Evolutionary conservation across 257 asterid genomes (phyloP).

Genomic region (Penstemon davidsonii): DNA sequence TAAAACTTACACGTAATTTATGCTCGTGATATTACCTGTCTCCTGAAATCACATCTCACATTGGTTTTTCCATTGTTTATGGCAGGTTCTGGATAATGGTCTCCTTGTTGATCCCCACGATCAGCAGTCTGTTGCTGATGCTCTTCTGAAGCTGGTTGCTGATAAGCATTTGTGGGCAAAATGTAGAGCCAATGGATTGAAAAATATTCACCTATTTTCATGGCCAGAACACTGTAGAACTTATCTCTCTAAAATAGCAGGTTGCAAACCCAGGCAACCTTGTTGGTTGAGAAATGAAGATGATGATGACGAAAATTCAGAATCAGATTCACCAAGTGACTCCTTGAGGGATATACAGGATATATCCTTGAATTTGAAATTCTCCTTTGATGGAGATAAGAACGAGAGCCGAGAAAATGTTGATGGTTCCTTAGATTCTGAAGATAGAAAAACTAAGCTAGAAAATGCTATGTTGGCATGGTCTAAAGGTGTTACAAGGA

Average conservation of each 20-base stretch:
- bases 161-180: constrained; percentile 93
- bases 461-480: constrained; percentile 75
- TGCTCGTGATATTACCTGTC: constrained; percentile 2
- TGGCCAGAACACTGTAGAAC: constrained; percentile 99
- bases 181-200: constrained; percentile 91
- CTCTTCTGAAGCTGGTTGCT: constrained; percentile 94
- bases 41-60: constrained; percentile 29
- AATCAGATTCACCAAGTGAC: constrained; percentile 97
- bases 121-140: constrained; percentile 85
- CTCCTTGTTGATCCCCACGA: constrained; percentile 95
- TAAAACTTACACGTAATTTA: constrained; percentile 6
- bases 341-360: constrained; percentile 94
- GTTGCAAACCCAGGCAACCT: constrained; percentile 96
- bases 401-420: constrained; percentile 51
- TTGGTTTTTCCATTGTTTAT: constrained; percentile 56
- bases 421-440: constrained; percentile 61
- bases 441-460: constrained; percentile 63
- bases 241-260: constrained; percentile 80
- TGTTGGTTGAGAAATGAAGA: constrained; percentile 79
- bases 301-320: constrained; percentile 82
- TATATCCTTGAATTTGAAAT: constrained; percentile 87
- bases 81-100: constrained; percentile 92
- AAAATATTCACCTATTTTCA: constrained; percentile 92
- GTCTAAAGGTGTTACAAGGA: constrained; percentile 65
- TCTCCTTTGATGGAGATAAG: constrained; percentile 87